Percentiles rank a stretch among this genome's conserved stretches.
Evolutionary conservation across 179 eudicot genomes (phyloP).

Genomic region (Drosera spatulata): DNA sequence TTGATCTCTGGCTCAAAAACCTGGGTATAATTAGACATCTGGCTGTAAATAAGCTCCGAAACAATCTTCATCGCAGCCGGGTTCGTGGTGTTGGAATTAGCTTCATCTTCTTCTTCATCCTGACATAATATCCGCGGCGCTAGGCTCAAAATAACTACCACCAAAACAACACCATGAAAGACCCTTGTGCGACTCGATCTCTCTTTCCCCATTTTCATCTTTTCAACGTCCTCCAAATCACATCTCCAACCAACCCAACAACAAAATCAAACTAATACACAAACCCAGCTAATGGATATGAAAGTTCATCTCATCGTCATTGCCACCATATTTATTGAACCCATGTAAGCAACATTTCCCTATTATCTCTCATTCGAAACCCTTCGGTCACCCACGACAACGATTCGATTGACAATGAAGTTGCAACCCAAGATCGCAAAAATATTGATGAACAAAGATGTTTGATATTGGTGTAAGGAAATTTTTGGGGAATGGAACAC

Average conservation of each 20-base stretch:
- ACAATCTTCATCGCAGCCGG: constrained; percentile 28
- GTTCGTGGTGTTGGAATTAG: constrained; percentile 6
- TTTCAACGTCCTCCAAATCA: constrained; percentile 6
- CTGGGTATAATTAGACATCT: constrained; percentile 42
- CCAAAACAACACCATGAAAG: constrained; percentile 7
- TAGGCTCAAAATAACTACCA: constrained; percentile 16
- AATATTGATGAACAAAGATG: no score
- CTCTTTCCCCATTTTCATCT: constrained; percentile 32
- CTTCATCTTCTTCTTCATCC: constrained; percentile 15
- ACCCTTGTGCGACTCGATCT: constrained; percentile 11
- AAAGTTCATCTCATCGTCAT: no score
- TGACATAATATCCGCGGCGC: constrained; percentile 22
- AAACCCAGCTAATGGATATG: no score
- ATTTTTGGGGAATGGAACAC: no score
- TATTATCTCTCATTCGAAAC: no score
- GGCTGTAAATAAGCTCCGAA: constrained; percentile 35
- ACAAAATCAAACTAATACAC: constrained; percentile 2
- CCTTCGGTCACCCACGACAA: no score
- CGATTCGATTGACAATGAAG: no score
- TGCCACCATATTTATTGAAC: no score
- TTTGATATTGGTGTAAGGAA: no score
- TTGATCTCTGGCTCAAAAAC: constrained; percentile 47
- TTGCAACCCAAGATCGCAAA: no score
- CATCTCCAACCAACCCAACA: neutral
- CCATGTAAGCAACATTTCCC: no score